These are phyloP conservation scores for Coemansia sp. DNA, from an alignment of 192 early-diverging fungal species.

Conservation along the genomic window DNA sequence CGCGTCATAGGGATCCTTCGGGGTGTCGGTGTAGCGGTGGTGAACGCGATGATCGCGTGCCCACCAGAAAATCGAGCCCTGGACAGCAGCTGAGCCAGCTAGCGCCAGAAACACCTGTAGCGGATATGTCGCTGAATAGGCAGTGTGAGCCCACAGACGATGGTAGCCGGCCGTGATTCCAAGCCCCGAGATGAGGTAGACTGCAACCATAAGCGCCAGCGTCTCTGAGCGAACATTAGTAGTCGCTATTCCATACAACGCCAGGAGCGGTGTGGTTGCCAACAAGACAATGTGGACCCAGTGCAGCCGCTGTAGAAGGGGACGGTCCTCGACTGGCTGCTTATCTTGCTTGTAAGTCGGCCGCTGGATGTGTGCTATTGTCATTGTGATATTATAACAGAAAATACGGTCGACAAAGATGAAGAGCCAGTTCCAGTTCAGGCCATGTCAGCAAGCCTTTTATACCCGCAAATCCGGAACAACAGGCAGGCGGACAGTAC, in stretches of 20 bases:
- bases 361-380: conserved; percentile 42
- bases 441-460: background rate
- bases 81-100: conserved; percentile 70
- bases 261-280: conserved; percentile 69
- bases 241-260: conserved; percentile 73
- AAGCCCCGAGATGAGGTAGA: conserved; percentile 29
- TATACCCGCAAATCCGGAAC: background rate
- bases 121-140: conserved; percentile 66
- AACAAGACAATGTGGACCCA: conserved; percentile 70
- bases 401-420: background rate
- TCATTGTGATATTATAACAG: background rate
- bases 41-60: conserved; percentile 82
- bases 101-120: conserved; percentile 65
- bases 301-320: conserved; percentile 56
- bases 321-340: conserved; percentile 32
- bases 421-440: too few species aligned
- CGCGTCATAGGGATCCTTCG: conserved; percentile 80
- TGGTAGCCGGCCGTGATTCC: conserved; percentile 75
- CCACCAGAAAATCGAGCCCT: conserved; percentile 89
- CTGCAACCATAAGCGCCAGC: conserved; percentile 35
- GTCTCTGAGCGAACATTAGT: conserved; percentile 69
- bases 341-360: conserved; percentile 49
- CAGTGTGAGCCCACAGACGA: conserved; percentile 78
- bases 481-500: background rate
- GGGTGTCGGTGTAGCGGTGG: conserved; percentile 85